Conservation (phyloP, 306 rosid genomes). For the Quercus mongolica region DNA sequence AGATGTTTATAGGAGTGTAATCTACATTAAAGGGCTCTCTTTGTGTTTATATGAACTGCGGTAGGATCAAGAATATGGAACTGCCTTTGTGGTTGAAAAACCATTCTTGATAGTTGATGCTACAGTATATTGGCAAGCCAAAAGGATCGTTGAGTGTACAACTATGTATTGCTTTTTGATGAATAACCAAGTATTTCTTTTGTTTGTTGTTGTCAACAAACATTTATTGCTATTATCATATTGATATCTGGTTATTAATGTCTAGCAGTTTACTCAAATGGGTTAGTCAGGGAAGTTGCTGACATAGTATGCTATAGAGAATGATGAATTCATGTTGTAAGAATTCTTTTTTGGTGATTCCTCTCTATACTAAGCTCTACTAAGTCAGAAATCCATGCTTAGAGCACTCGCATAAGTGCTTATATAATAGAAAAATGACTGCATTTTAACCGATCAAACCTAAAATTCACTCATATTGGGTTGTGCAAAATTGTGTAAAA, state of each 20-base stretch:
- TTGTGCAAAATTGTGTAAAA: no score
- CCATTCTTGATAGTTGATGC: background rate
- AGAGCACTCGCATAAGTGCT: no score
- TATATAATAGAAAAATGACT: no score
- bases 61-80: background rate
- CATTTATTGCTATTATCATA: background rate
- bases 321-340: background rate
- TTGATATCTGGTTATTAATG: background rate
- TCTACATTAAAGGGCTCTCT: background rate
- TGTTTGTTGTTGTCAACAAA: no score
- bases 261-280: no score
- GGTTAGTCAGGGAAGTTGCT: background rate
- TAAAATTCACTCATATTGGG: no score
- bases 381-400: background rate
- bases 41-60: constrained; percentile 2
- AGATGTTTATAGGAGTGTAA: background rate
- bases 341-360: background rate
- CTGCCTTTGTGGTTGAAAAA: background rate
- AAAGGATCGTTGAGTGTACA: background rate
- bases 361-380: background rate
- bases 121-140: background rate
- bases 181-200: no score
- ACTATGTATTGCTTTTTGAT: background rate
- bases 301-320: no score
- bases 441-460: no score